Evolutionary conservation across 306 rosid species (phyloP).

Genomic region (Prunus mongolica): DNA sequence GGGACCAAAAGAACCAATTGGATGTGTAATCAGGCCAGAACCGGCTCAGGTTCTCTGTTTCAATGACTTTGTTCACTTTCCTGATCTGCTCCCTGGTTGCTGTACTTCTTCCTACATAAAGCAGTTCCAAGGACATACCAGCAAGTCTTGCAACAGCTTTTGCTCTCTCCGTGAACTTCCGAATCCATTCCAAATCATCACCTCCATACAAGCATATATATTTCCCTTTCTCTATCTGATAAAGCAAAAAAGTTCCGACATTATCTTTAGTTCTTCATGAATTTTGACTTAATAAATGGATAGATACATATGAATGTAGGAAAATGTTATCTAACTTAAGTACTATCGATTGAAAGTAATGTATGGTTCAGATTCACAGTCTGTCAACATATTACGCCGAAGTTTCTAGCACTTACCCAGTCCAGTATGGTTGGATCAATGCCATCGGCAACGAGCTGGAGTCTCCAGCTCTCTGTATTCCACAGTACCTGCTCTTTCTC

Average conservation of each 20-base stretch:
- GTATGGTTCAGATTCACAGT: too few species aligned
- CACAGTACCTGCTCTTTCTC: conserved; percentile 65
- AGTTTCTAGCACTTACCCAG: conserved; percentile 32
- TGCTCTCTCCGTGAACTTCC: conserved; percentile 46
- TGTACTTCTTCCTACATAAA: conserved; percentile 65
- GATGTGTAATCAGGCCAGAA: conserved; percentile 43
- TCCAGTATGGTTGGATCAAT: conserved; percentile 46
- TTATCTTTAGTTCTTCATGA: background rate
- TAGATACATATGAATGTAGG: too few species aligned
- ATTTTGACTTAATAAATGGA: too few species aligned
- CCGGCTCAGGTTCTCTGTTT: conserved; percentile 39
- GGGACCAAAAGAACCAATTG: conserved; percentile 83
- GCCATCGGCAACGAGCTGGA: conserved; percentile 58
- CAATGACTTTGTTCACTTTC: conserved; percentile 35
- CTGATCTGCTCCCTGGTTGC: conserved; percentile 41
- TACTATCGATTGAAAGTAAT: too few species aligned
- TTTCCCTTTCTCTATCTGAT: conserved; percentile 46
- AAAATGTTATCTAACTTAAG: too few species aligned
- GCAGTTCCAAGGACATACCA: conserved; percentile 42
- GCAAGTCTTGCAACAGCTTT: conserved; percentile 38
- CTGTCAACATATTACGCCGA: too few species aligned
- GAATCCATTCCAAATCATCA: conserved; percentile 71
- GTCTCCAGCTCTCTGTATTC: conserved; percentile 68
- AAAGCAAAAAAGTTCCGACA: background rate
- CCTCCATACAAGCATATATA: conserved; percentile 74